phyloP scores from a whole-genome alignment of 129 eudicot species.

The Lactuca saligna region DNA sequence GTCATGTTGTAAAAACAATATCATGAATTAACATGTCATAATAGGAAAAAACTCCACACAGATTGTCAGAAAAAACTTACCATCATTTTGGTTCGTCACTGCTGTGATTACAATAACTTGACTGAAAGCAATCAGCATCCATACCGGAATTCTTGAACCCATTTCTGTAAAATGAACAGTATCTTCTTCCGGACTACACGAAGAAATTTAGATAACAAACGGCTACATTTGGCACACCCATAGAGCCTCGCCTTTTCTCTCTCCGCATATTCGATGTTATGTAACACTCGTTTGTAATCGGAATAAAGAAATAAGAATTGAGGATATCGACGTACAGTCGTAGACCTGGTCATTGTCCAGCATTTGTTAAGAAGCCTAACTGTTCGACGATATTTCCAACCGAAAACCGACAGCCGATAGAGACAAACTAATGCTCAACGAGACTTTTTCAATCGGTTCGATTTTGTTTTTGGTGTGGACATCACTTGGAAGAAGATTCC shows the following conservation, averaged over 20 bases:
- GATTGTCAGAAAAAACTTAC: constrained; percentile 40
- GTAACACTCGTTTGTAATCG: constrained; percentile 10
- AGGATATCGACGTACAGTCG: constrained; percentile 9
- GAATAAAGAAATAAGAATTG: constrained; percentile 19
- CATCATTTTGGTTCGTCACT: constrained; percentile 46
- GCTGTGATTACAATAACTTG: constrained; percentile 43
- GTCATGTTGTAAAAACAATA: background rate
- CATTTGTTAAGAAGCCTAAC: constrained; percentile 10
- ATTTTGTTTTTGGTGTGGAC: constrained; percentile 36
- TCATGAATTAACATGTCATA: background rate
- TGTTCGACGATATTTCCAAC: constrained; percentile 21
- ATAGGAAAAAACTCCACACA: background rate
- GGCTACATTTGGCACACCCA: constrained; percentile 31
- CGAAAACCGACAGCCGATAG: constrained; percentile 16
- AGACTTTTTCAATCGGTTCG: constrained; percentile 3
- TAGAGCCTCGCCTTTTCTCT: constrained; percentile 17
- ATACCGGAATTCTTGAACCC: constrained; percentile 40
- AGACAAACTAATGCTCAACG: constrained; percentile 11
- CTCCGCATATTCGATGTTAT: constrained; percentile 15
- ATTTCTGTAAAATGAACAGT: constrained; percentile 31
- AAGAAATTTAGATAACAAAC: constrained; percentile 9
- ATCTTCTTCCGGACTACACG: constrained; percentile 9
- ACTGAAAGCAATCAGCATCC: constrained; percentile 37
- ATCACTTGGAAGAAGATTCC: constrained; percentile 26
- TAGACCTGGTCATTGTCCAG: constrained; percentile 23